These are phyloP conservation scores for Cryptococcus sp. DNA, from an alignment of 1,284 basidiomycete genomes.

Conservation along the genomic window DNA sequence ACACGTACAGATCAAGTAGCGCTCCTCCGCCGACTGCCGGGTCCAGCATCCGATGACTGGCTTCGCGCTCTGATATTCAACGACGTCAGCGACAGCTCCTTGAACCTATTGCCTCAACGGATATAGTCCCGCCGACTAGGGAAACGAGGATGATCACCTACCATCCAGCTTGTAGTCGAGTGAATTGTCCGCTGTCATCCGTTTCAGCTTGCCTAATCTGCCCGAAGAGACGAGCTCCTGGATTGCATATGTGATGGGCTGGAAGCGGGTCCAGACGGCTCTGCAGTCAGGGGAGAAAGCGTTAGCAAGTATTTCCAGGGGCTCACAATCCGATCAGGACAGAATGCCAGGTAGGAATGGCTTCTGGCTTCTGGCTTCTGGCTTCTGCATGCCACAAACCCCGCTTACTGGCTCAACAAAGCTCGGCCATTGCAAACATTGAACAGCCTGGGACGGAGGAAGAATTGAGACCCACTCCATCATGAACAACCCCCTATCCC, in stretches of 20 bases:
- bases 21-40: conserved; percentile 78
- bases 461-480: conserved; percentile 61
- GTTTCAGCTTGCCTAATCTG: conserved; percentile 23
- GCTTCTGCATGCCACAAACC: neutral
- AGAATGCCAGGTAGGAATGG: neutral
- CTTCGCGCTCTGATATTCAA: neutral
- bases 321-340: neutral
- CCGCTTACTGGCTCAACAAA: neutral
- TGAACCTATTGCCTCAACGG: no score
- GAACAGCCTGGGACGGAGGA: no score
- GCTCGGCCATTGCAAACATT: neutral
- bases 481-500: conserved; percentile 70
- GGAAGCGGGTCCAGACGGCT: conserved; percentile 38
- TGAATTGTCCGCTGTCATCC: conserved; percentile 65
- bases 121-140: no score
- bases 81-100: neutral
- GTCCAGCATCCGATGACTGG: conserved; percentile 67
- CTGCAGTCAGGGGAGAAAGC: neutral
- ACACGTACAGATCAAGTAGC: conserved; percentile 64
- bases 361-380: no score
- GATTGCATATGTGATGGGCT: conserved; percentile 29
- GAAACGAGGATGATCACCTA: conserved; percentile 33
- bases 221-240: conserved; percentile 21
- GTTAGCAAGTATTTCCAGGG: neutral
- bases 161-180: conserved; percentile 66